Conservation (phyloP, 805 yeast genomes). For the Blastobotrys mokoenaii region DNA sequence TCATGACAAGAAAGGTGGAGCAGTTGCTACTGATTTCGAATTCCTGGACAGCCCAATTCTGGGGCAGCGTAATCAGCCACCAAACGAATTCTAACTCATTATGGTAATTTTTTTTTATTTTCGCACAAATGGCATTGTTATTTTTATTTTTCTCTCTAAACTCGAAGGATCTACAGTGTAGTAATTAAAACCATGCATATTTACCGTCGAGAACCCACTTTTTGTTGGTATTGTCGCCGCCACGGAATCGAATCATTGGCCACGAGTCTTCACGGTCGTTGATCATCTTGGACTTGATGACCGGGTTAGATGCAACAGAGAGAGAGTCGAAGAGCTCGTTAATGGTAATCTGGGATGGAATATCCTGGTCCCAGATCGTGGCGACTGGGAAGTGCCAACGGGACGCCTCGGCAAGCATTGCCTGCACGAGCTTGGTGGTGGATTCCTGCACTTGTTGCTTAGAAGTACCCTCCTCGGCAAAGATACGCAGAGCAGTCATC, state of each 20-base stretch:
- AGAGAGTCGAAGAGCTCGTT: slow-evolving; percentile 14
- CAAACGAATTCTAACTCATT: too few relatives aligned
- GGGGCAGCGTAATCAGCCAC: too few relatives aligned
- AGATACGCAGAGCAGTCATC: slow-evolving; percentile 16
- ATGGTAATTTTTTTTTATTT: too few relatives aligned
- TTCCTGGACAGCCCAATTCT: too few relatives aligned
- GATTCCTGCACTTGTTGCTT: slow-evolving; percentile 23
- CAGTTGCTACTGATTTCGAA: too few relatives aligned
- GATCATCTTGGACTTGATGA: not conserved
- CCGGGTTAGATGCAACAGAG: not conserved
- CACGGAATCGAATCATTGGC: slow-evolving; percentile 32
- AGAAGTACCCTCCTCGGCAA: slow-evolving; percentile 8
- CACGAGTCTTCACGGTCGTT: slow-evolving; percentile 21
- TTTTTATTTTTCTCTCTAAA: too few relatives aligned
- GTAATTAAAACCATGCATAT: slow-evolving; percentile 40
- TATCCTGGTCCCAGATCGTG: slow-evolving; percentile 36
- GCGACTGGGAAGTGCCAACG: slow-evolving; percentile 22
- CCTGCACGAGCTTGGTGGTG: slow-evolving; percentile 22
- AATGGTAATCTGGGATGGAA: slow-evolving; percentile 29
- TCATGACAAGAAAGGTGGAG: too few relatives aligned
- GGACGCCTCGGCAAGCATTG: slow-evolving; percentile 27
- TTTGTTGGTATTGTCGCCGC: slow-evolving; percentile 18
- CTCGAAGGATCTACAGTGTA: not conserved
- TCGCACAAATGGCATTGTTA: too few relatives aligned
- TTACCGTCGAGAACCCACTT: slow-evolving; percentile 39